Evolutionary conservation across 1,284 basidiomycete genomes (phyloP).

Genomic region (Fomitopsis pinicola): DNA sequence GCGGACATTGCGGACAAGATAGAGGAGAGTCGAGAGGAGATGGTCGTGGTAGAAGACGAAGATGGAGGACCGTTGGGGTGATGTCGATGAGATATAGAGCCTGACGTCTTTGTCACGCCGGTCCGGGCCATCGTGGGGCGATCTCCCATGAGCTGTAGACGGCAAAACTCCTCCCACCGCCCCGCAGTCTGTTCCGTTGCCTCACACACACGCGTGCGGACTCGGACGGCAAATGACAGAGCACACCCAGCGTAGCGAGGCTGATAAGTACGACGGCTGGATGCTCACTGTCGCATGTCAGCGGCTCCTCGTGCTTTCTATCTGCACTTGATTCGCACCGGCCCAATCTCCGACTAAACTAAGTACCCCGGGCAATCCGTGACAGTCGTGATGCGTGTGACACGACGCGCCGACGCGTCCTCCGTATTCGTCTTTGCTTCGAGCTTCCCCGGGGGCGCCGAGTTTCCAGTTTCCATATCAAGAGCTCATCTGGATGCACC

Average conservation of each 20-base stretch:
- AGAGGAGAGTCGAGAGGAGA: conserved; percentile 22
- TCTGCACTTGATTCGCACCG: neutral
- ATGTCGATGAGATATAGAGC: conserved; percentile 32
- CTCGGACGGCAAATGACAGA: neutral
- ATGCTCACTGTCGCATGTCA: neutral
- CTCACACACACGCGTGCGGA: conserved; percentile 2
- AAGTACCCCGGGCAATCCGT: too few species aligned
- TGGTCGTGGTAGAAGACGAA: conserved; percentile 24
- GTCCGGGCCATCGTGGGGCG: conserved; percentile 21
- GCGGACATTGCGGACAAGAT: conserved; percentile 35
- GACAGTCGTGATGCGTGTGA: neutral
- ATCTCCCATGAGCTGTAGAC: conserved; percentile 2
- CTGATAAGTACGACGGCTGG: neutral
- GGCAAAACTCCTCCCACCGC: conserved; percentile 6
- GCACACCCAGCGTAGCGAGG: neutral
- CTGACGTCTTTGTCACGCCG: conserved; percentile 26
- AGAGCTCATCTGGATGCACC: too few species aligned
- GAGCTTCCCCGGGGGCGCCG: too few species aligned
- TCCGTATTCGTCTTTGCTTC: too few species aligned
- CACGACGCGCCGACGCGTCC: neutral
- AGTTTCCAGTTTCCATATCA: too few species aligned
- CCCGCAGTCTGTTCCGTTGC: neutral
- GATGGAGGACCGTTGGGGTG: conserved; percentile 17
- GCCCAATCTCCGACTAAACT: neutral
- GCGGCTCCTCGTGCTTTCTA: neutral